Base-by-base conservation (phyloP, 2,329 filamentous ascomycete genomes). In the Apiospora aurea region DNA sequence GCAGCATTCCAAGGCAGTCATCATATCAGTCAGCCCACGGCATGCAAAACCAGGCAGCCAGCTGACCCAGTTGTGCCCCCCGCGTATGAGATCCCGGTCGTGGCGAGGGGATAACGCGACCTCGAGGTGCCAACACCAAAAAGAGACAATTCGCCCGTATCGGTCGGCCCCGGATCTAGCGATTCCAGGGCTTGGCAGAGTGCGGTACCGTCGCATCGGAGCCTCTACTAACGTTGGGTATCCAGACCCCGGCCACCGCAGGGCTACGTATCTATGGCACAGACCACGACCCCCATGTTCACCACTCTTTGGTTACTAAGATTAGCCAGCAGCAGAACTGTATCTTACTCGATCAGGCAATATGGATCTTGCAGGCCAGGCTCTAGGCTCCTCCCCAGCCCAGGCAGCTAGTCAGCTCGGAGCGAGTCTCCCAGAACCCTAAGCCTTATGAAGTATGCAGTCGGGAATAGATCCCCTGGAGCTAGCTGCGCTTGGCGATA, bases 311-410 rank as follows among this genome's bases (percentile, higher is more conserved):
- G 34, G 38, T 41, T 64, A n/a, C n/a, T n/a, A 64, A 64, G 57
- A 64, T 64, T 64, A 64, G 34, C 26, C 26, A 29, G 26, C 18
- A 64, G 57, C 57, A 64, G 57, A 34, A 41, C 34, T 4, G 34
- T 64, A 41, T 64, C 57, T 64, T 64, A 64, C 57, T 64, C 57
- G 57, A 64, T 64, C 57, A 64, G 57, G 57, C 57, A 64, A 64
- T 64, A 64, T 64, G 57, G 57, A 64, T 64, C 57, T 64, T 41
- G 57, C 34, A 41, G 57, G 57, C 34, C 53, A 38, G 53, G 29
- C 29, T 61, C 53, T 49, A 21, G 21, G 46, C 26, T 34, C 18
- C 16, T 61, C 53, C 34, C 57, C 57, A 34, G 34, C 18, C 57
- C 57, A 34, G 18, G 57, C 18, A 24, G 57, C 29, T n/a, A 64